These are phyloP conservation scores for Oryza glaberrima DNA, from an alignment of 176 grass and related monocot genomes.

Conservation along the genomic window DNA sequence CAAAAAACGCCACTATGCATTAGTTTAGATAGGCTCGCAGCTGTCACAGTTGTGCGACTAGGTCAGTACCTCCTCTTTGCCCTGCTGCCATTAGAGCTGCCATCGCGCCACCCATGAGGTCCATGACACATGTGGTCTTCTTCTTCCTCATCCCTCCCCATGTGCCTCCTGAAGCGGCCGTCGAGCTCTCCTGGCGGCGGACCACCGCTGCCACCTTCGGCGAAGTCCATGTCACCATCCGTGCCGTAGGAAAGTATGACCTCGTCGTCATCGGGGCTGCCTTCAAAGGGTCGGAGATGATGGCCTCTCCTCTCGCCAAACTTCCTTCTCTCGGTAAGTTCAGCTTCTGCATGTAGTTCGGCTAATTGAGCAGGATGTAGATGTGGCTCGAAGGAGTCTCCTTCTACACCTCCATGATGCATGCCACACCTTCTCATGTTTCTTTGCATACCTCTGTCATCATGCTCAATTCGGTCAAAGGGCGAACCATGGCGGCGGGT, in stretches of 20 bases:
- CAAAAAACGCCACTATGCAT: slow-evolving; percentile 28
- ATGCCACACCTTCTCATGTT: slow-evolving; percentile 37
- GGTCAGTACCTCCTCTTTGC: slow-evolving; percentile 49
- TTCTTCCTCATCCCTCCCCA: slow-evolving; percentile 43
- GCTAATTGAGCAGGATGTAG: slow-evolving; percentile 41
- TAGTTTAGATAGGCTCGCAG: background rate
- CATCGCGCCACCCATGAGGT: slow-evolving; percentile 46
- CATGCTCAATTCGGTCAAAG: slow-evolving; percentile 38
- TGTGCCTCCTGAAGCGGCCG: slow-evolving; percentile 42
- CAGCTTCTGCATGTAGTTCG: slow-evolving; percentile 41
- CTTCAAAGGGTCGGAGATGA: slow-evolving; percentile 31
- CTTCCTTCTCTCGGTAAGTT: slow-evolving; percentile 44
- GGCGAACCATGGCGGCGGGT: slow-evolving; percentile 32
- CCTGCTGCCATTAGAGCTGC: slow-evolving; percentile 41
- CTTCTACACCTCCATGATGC: slow-evolving; percentile 24
- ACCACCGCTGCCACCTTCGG: slow-evolving; percentile 13
- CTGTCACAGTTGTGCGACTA: slow-evolving; percentile 7
- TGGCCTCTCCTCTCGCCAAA: slow-evolving; percentile 40
- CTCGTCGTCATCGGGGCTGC: background rate
- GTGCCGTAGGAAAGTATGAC: slow-evolving; percentile 41
- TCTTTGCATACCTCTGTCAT: slow-evolving; percentile 49
- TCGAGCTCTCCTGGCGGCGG: slow-evolving; percentile 17
- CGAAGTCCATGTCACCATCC: slow-evolving; percentile 48
- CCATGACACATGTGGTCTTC: slow-evolving; percentile 42
- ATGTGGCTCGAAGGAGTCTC: slow-evolving; percentile 40